Evolutionary conservation across 129 eudicot genomes (phyloP).

Genomic region (carrot (Daucus carota)): DNA sequence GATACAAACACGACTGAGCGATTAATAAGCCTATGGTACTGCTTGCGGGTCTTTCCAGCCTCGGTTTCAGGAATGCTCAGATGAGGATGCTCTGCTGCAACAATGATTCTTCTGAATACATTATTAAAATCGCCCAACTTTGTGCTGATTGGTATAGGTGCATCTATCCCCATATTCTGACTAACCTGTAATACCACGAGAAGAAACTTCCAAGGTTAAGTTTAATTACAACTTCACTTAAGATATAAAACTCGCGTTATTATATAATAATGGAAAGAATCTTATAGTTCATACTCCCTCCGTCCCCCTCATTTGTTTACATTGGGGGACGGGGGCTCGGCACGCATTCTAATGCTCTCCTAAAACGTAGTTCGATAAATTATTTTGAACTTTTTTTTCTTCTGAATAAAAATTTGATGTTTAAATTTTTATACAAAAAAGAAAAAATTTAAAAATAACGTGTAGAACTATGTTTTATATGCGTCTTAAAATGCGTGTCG

Average conservation of each 20-base stretch:
- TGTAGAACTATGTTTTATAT: too few relatives aligned
- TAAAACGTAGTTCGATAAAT: too few relatives aligned
- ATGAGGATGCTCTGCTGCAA: slow-evolving; percentile 95
- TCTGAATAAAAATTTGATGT: too few relatives aligned
- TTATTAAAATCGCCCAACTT: slow-evolving; percentile 73
- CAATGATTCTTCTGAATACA: slow-evolving; percentile 57
- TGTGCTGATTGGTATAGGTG: slow-evolving; percentile 87
- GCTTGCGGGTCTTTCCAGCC: slow-evolving; percentile 90
- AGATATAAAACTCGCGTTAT: neutral
- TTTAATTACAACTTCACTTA: neutral
- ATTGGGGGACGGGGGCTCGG: too few relatives aligned
- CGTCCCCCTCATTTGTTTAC: too few relatives aligned
- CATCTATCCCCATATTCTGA: slow-evolving; percentile 95
- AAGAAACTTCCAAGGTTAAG: neutral
- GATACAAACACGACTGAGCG: slow-evolving; percentile 75
- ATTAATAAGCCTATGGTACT: slow-evolving; percentile 64
- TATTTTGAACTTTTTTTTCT: too few relatives aligned
- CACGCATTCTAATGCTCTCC: too few relatives aligned
- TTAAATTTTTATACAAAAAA: too few relatives aligned
- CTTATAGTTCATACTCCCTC: neutral
- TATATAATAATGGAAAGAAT: neutral
- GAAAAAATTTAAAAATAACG: too few relatives aligned
- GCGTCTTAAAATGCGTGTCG: too few relatives aligned
- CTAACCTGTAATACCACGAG: slow-evolving; percentile 43
- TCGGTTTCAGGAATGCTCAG: slow-evolving; percentile 95